Evolutionary conservation across 306 rosid species (phyloP).

Genomic region (Trifolium pratense): DNA sequence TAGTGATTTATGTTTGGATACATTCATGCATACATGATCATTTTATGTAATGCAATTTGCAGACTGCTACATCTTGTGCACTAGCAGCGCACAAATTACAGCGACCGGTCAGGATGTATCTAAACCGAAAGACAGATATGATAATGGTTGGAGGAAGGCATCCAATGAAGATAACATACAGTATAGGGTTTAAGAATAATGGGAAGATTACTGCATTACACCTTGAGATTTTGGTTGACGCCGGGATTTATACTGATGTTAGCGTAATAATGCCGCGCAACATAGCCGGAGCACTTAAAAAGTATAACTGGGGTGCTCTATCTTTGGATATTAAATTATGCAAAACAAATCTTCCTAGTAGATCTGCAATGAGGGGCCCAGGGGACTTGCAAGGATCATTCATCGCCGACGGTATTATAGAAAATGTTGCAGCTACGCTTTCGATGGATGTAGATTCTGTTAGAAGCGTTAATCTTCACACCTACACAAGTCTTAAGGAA

Average conservation of each 20-base stretch:
- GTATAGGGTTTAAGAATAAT: constrained; percentile 73
- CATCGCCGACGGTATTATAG: constrained; percentile 83
- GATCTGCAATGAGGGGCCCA: constrained; percentile 85
- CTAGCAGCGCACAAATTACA: constrained; percentile 78
- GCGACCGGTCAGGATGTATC: constrained; percentile 71
- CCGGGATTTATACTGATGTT: constrained; percentile 64
- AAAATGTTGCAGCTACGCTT: constrained; percentile 82
- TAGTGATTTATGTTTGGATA: background rate
- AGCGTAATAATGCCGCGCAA: constrained; percentile 60
- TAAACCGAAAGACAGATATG: constrained; percentile 85
- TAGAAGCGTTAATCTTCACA: constrained; percentile 74
- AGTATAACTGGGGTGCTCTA: constrained; percentile 91
- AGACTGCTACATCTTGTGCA: constrained; percentile 85
- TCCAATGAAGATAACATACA: constrained; percentile 85
- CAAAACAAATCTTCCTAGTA: constrained; percentile 73
- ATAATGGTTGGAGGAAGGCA: constrained; percentile 94
- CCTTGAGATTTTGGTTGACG: constrained; percentile 69
- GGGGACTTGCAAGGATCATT: constrained; percentile 87
- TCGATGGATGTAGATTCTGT: constrained; percentile 70
- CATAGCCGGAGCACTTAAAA: constrained; percentile 58
- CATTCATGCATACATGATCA: background rate
- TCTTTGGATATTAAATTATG: constrained; percentile 76
- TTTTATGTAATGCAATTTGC: constrained; percentile 19
- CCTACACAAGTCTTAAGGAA: constrained; percentile 58
- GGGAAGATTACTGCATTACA: constrained; percentile 85